A percentile compares a stretch with the other conserved stretches of the same genome.
phyloP scores from a whole-genome alignment of 2,329 filamentous ascomycete species.

The Pseudonectria foliicola region DNA sequence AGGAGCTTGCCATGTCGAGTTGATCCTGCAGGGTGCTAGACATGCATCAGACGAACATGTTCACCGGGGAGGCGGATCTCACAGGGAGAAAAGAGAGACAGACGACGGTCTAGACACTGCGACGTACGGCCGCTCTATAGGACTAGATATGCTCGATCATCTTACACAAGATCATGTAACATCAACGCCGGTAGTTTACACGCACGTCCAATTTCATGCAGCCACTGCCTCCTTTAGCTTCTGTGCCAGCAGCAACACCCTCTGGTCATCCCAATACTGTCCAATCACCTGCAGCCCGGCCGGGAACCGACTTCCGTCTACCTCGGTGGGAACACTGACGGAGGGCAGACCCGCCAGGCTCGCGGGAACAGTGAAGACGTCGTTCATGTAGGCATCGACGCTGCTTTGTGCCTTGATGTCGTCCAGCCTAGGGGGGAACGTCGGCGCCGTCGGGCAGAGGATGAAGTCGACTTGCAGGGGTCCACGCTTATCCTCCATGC shows the following conservation, averaged over 20 bases:
- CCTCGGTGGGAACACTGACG: conserved; percentile 62
- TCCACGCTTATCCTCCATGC: conserved; percentile 48
- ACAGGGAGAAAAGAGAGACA: too few relatives aligned
- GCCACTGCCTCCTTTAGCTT: conserved; percentile 29
- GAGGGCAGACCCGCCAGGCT: conserved; percentile 87
- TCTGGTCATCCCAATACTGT: conserved; percentile 71
- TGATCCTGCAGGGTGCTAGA: too few relatives aligned
- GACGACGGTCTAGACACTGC: too few relatives aligned
- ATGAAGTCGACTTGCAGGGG: conserved; percentile 73
- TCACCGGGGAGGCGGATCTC: too few relatives aligned
- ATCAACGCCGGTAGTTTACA: conserved; percentile 6
- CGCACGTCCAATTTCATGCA: conserved; percentile 7
- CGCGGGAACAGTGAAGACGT: conserved; percentile 92
- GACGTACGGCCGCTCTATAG: too few relatives aligned
- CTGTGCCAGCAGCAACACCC: conserved; percentile 53
- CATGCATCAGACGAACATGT: too few relatives aligned
- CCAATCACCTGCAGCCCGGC: conserved; percentile 68
- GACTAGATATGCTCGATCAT: background rate
- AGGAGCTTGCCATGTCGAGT: too few relatives aligned
- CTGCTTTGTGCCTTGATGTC: conserved; percentile 48
- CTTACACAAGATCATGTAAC: conserved; percentile 9
- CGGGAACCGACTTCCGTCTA: conserved; percentile 26
- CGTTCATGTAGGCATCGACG: conserved; percentile 81
- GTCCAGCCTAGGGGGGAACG: conserved; percentile 58
- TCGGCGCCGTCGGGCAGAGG: conserved; percentile 80